These are phyloP conservation scores for Diophrys sp. DNA, from an alignment of 73 alveolate species.

Conservation along the genomic window DNA sequence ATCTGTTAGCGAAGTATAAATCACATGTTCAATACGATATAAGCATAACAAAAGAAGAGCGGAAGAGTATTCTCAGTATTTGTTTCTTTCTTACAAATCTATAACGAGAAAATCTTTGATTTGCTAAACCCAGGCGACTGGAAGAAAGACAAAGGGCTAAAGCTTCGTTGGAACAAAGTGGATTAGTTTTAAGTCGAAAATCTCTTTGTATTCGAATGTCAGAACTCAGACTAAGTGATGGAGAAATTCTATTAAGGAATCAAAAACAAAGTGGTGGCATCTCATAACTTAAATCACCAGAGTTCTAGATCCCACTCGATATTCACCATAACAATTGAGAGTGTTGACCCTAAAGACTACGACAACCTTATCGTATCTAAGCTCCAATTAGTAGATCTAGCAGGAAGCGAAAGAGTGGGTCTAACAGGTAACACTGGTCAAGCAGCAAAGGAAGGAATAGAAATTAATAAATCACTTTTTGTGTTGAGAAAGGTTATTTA, in stretches of 20 bases:
- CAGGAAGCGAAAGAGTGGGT: conserved; percentile 82
- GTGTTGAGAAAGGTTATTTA: conserved; percentile 87
- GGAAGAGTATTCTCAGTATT: conserved; percentile 16
- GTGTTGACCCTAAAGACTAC: conserved; percentile 67
- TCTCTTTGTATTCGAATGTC: conserved; percentile 69
- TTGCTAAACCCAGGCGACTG: conserved; percentile 16
- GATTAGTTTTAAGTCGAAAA: conserved; percentile 83
- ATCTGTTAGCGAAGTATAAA: too few relatives aligned
- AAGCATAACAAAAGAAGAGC: conserved; percentile 30
- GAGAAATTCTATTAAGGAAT: conserved; percentile 75
- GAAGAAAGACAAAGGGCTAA: conserved; percentile 42
- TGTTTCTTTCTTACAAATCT: conserved; percentile 32
- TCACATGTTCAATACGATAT: too few relatives aligned
- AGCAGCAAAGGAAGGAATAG: conserved; percentile 89
- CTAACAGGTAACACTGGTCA: conserved; percentile 90
- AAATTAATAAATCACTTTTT: conserved; percentile 92
- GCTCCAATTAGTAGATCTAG: conserved; percentile 73
- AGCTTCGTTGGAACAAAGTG: conserved; percentile 78
- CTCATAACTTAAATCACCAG: conserved; percentile 86
- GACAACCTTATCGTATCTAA: conserved; percentile 80
- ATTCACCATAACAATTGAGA: conserved; percentile 81
- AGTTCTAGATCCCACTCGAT: conserved; percentile 96
- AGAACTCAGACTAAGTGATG: conserved; percentile 65
- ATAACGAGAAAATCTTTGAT: conserved; percentile 42
- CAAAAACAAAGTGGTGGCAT: conserved; percentile 90